Evolutionary conservation across 78 protist genomes (phyloP), one percentile per base, ranked within the genome.

Genomic region (Dictyostelium firmibasis): DNA sequence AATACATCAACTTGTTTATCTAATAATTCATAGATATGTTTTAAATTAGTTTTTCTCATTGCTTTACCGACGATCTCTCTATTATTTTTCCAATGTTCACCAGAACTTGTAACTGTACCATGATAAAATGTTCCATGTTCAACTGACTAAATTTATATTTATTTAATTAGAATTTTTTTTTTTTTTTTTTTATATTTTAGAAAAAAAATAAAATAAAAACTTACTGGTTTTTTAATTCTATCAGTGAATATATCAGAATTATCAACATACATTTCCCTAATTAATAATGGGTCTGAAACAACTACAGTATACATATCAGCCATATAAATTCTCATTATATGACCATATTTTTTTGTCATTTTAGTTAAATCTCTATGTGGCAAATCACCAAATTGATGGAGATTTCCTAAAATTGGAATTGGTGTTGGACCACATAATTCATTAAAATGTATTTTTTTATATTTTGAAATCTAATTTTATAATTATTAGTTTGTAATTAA

Each of bases 231-330:
- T 14, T 29, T 35, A 25, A 85, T 85, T 43, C 93, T 20, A 78
- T 87, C 85, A 7, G 25, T 60, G 27, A 87, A 87, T 5, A 3
- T 10, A 1, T 87, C 86, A 43, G 13, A n/a, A 36, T 87, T 87
- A 25, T 87, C 83, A 13, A 78, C 29, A 44, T 82, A 87, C 4
- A 87, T 43, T 44, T 87, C 53, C 2, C 93, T 8, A 78, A 87
- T 87, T 5, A 53, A 18, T 11, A 20, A 1, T 9, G 93, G 86
- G 11, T 76, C 84, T 10, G 77, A 53, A 27, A 87, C 0, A 25
- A 76, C 44, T 16, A 87, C 85, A n/a, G 82, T 87, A 11, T 83
- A 57, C 25, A 72, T 33, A 35, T 85, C 92, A 74, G 67, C 83
- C 9, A 85, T 8, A 83, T 83, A 85, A 25, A 85, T 25, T 85